Conservation (phyloP, 352 stramenopile species). For the Thalassiosira hispida region DNA sequence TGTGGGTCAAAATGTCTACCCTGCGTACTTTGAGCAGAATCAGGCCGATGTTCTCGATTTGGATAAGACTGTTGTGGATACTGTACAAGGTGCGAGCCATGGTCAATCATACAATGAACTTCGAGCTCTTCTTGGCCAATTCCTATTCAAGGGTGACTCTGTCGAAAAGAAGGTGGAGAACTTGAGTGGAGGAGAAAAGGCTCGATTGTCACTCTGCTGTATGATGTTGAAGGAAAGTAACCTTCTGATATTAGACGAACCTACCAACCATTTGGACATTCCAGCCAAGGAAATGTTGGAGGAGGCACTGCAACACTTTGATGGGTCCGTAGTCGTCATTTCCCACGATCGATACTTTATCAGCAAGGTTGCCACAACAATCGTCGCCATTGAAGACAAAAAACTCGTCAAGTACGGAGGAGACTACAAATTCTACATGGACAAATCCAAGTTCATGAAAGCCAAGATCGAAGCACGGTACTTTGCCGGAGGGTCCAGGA, state of each 20-base stretch:
- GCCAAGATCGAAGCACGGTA: conserved; percentile 87
- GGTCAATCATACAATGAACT: conserved; percentile 87
- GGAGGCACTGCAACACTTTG: conserved; percentile 94
- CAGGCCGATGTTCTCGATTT: conserved; percentile 88
- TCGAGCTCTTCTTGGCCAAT: conserved; percentile 86
- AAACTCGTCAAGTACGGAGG: conserved; percentile 85
- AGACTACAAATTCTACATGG: conserved; percentile 90
- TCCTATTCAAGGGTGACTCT: conserved; percentile 88
- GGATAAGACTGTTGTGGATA: conserved; percentile 86
- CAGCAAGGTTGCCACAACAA: conserved; percentile 88
- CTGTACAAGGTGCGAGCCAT: conserved; percentile 80
- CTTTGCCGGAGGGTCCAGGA: conserved; percentile 79
- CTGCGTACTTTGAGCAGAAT: conserved; percentile 89
- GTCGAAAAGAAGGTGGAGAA: conserved; percentile 85
- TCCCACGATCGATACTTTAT: conserved; percentile 99
- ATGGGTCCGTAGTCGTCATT: conserved; percentile 94
- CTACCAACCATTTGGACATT: conserved; percentile 94
- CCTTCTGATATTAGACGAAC: conserved; percentile 93
- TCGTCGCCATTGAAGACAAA: conserved; percentile 87
- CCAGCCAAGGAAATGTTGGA: conserved; percentile 92
- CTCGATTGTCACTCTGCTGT: conserved; percentile 85
- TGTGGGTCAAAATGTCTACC: conserved; percentile 82
- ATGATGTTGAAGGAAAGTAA: conserved; percentile 89
- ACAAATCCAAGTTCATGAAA: conserved; percentile 82
- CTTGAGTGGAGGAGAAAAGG: conserved; percentile 89